Conservation (phyloP, 2,329 filamentous ascomycete species). For the Pseudocercospora macadamiae region DNA sequence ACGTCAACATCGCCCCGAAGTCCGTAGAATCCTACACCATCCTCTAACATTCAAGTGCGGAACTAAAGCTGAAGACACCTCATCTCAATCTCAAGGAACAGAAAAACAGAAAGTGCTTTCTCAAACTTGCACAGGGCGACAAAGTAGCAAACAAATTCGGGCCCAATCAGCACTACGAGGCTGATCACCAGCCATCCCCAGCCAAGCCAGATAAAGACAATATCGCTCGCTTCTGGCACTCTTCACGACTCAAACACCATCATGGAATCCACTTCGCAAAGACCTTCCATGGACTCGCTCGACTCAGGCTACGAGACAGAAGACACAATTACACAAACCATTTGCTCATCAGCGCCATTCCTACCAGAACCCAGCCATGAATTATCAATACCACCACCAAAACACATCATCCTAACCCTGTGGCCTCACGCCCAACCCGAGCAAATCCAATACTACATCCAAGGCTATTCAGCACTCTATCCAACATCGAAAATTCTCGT, state of each 20-base stretch:
- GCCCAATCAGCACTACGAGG: too few relatives aligned
- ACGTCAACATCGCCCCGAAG: neutral
- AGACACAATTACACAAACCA: neutral
- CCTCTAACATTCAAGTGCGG: too few relatives aligned
- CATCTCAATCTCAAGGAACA: neutral
- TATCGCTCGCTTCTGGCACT: neutral
- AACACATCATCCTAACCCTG: slow-evolving; percentile 31
- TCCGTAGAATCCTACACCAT: neutral
- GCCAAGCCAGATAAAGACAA: too few relatives aligned
- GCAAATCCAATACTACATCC: slow-evolving; percentile 33
- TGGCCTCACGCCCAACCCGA: slow-evolving; percentile 33
- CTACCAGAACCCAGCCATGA: slow-evolving; percentile 2
- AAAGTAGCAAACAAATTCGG: neutral
- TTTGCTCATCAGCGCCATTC: neutral
- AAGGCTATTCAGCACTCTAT: slow-evolving; percentile 33
- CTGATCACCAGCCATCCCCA: too few relatives aligned
- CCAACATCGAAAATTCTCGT: slow-evolving; percentile 30
- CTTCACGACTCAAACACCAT: neutral
- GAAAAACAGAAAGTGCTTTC: neutral
- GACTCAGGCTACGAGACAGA: neutral
- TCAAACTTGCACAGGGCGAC: neutral
- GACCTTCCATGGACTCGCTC: neutral
- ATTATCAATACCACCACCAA: slow-evolving; percentile 16
- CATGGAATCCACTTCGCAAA: neutral
- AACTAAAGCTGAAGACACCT: too few relatives aligned